Conservation (phyloP, 2,329 filamentous ascomycete genomes). For the Stagonosporopsis vannaccii region DNA sequence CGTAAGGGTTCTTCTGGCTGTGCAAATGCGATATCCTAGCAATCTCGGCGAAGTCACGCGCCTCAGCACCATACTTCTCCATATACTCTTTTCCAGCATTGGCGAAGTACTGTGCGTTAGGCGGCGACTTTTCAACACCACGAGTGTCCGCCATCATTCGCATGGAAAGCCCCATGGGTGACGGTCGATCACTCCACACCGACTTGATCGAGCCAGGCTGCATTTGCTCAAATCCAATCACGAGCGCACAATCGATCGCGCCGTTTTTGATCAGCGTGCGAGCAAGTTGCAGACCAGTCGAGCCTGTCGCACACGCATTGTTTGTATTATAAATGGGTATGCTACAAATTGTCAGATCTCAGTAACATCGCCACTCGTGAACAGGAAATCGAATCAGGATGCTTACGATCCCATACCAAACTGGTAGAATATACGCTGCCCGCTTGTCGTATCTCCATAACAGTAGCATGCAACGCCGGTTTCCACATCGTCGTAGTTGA, state of each 20-base stretch:
- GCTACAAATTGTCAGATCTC: constrained; percentile 39
- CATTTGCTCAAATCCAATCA: constrained; percentile 98
- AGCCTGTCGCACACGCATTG: constrained; percentile 96
- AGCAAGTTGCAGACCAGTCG: constrained; percentile 83
- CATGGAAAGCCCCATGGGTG: constrained; percentile 74
- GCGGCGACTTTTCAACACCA: constrained; percentile 79
- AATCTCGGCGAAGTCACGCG: constrained; percentile 92
- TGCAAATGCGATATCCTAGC: constrained; percentile 90
- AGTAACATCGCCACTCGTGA: not conserved
- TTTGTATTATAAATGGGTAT: constrained; percentile 98
- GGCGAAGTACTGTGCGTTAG: constrained; percentile 90
- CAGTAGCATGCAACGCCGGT: constrained; percentile 94
- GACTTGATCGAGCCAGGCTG: constrained; percentile 81
- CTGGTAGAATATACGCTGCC: constrained; percentile 96
- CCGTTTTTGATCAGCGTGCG: constrained; percentile 79
- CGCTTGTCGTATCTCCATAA: constrained; percentile 93
- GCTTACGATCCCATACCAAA: constrained; percentile 81
- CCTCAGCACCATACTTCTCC: constrained; percentile 86
- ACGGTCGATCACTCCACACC: constrained; percentile 82
- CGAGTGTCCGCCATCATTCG: constrained; percentile 84
- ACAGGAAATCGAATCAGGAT: not conserved
- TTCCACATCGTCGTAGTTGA: constrained; percentile 95
- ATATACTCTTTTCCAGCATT: constrained; percentile 94
- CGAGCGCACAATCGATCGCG: constrained; percentile 83
- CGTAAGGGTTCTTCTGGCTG: constrained; percentile 89